Evolutionary conservation across 306 rosid species (phyloP), one percentile per base, ranked within the genome.

Genomic region (Crotalaria pallida): DNA sequence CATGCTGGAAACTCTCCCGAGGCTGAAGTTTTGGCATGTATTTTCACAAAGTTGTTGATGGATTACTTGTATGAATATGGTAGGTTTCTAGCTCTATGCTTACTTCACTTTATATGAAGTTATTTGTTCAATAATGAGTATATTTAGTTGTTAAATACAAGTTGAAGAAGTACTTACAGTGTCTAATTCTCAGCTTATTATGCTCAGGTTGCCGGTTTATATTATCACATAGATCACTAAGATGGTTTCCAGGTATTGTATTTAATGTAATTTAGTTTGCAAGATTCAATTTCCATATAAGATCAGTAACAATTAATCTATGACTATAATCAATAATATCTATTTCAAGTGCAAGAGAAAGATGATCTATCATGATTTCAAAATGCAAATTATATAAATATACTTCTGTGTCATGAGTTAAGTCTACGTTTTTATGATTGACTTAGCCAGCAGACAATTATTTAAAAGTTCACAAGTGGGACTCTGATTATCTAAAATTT

Each of bases 31-130:
- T 74, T 91, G 48, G 81, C 81, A 6, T 73, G 76, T 65, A 81
- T 94, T 73, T 94, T 94, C 79, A 88, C 91, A 1, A 81, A 74
- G 69, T 79, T 94, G 52, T 82, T 94, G 76, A 88, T 91, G 92
- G 99, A 94, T 82, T 91, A 84, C 83, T 83, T 94, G 89, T 88
- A 94, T 75, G 99, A 94, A 72, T 81, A 88, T 73, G 99, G 99
- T 94, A 62, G 81, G 82, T 60, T 65, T 62, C 58, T 45, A 27
- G 43, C 38, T 57, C 21, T 75, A 23, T 3, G 19, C 1, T 19
- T 48, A 58, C 58, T 73, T 36, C 18, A 18, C 61, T 49, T 22
- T 65, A 11, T 49, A 16, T 19, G 31, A 53, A 57, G 47, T 41
- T 21, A 44, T 79, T 64, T 58, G 21, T 73, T 15, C 38, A 41